phyloP scores from a whole-genome alignment of 2,329 filamentous ascomycete species.

The Phialophora expanda region DNA sequence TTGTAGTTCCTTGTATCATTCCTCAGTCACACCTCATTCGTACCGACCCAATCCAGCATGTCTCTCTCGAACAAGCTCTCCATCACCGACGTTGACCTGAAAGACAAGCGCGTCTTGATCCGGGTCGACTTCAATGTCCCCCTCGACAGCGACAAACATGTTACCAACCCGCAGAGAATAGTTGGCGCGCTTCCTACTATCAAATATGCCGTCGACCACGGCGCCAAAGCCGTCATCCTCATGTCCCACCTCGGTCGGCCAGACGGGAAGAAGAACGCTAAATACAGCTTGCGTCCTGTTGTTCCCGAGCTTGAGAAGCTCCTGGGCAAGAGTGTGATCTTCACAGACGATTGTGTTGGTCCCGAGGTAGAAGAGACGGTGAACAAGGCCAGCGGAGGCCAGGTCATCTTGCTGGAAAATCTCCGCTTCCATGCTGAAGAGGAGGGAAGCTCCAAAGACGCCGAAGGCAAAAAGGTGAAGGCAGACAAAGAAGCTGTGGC shows the following conservation, averaged over 20 bases:
- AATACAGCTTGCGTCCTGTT: slow-evolving; percentile 94
- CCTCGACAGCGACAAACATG: slow-evolving; percentile 86
- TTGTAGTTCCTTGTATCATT: slow-evolving; percentile 5
- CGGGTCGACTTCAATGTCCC: slow-evolving; percentile 99
- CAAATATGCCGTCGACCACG: slow-evolving; percentile 88
- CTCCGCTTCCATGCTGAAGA: slow-evolving; percentile 98
- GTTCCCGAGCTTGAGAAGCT: slow-evolving; percentile 90
- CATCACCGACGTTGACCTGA: slow-evolving; percentile 94
- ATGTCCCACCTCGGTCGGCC: slow-evolving; percentile 99
- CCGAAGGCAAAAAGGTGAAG: slow-evolving; percentile 95
- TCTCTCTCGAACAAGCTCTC: slow-evolving; percentile 98
- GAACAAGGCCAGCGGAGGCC: slow-evolving; percentile 77
- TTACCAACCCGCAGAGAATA: slow-evolving; percentile 99
- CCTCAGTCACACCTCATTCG: not conserved
- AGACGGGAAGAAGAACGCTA: slow-evolving; percentile 83
- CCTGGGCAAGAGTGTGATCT: slow-evolving; percentile 80
- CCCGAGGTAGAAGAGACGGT: slow-evolving; percentile 88
- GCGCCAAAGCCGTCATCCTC: slow-evolving; percentile 88
- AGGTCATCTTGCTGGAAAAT: slow-evolving; percentile 93
- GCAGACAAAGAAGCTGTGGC: slow-evolving; percentile 91
- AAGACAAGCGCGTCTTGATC: slow-evolving; percentile 97
- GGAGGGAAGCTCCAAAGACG: slow-evolving; percentile 94
- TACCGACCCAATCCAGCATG: slow-evolving; percentile 61
- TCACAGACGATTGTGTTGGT: slow-evolving; percentile 89
- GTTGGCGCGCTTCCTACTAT: slow-evolving; percentile 94